Base-by-base conservation (phyloP, 805 yeast species). In the Ogataea glucozyma region DNA sequence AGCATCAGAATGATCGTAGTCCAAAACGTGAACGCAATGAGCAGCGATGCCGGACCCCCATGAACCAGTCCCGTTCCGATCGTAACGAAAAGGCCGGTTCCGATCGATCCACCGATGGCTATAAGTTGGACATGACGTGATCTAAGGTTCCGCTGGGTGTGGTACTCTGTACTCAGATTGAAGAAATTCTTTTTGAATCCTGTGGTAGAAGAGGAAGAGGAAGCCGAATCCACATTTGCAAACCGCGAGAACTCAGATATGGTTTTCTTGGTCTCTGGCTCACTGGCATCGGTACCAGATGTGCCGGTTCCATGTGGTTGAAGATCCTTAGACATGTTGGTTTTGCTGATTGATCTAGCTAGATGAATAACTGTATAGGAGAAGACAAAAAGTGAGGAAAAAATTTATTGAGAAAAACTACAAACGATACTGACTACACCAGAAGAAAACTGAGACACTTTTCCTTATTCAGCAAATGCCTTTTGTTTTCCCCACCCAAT, bases 41-140 rank as follows among this genome's bases (percentile, higher is more conserved):
- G 48, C 38, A 67, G 56, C 11, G 66, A 62, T 18, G 53, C 61
- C 11, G 70, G 69, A 3, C 71, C 71, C n/a, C 64, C 70, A 11
- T 47, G 43, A 9, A 51, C 57, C 40, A 67, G 50, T 12, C 67
- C 70, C 8, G 62, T 49, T 10, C 67, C 69, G 17, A 66, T 65
- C 29, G 69, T 63, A 44, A 67, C 67, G 38, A 67, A 66, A 13
- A 67, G 48, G 20, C 66, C 67, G 0, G 69, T 65, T 26, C 73
- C 73, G 31, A 68, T 68, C 33, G 69, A 56, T 10, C 73, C 73
- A 24, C 71, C 71, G 30, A 68, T 68, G 13, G 69, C 68, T 27
- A 68, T 67, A 41, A 68, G 62, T 41, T 66, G 65, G 38, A 68
- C 60, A 48, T 67, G 72, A 44, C 73, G 58, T 34, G 54, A 49